A percentile compares a stretch with the other conserved stretches of the same genome.
Conservation (phyloP, 2,329 filamentous ascomycete genomes). For the Graphilbum fragrans region DNA sequence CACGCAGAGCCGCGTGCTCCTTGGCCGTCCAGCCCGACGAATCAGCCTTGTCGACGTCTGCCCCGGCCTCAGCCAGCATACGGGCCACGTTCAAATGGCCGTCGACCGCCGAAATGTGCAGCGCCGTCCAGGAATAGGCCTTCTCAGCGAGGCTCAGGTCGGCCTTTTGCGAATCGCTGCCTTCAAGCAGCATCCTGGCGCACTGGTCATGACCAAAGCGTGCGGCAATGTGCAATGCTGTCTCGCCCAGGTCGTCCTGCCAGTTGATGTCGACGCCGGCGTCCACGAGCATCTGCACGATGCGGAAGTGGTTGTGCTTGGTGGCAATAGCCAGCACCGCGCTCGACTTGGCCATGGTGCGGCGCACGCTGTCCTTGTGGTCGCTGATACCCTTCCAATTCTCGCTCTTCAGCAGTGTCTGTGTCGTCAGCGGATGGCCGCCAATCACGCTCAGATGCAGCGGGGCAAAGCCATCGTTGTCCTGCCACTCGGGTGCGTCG, state of each 20-base stretch:
- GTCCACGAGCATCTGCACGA: conserved; percentile 78
- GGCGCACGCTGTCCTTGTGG: conserved; percentile 52
- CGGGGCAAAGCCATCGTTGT: conserved; percentile 81
- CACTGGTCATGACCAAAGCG: conserved; percentile 78
- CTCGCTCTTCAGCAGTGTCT: conserved; percentile 68
- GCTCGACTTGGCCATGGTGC: conserved; percentile 67
- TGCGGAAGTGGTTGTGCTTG: conserved; percentile 73
- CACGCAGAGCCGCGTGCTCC: conserved; percentile 83
- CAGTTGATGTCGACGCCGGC: conserved; percentile 90
- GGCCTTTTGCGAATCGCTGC: conserved; percentile 54
- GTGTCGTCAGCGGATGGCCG: conserved; percentile 77
- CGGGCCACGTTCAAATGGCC: conserved; percentile 66
- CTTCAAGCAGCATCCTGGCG: conserved; percentile 61
- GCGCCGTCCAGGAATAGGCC: conserved; percentile 86
- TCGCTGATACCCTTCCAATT: conserved; percentile 56
- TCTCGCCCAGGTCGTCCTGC: conserved; percentile 81
- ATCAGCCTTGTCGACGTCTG: conserved; percentile 62
- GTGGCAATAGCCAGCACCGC: conserved; percentile 80
- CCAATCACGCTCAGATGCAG: conserved; percentile 87
- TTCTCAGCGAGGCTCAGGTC: conserved; percentile 56
- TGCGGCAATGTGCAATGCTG: conserved; percentile 82
- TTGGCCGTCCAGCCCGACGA: conserved; percentile 88
- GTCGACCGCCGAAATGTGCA: conserved; percentile 87
- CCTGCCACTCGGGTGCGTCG: conserved; percentile 80
- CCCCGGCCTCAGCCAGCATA: conserved; percentile 65